Base-by-base conservation (phyloP, 106 monocot species). In the Xerophyta viscosa region DNA sequence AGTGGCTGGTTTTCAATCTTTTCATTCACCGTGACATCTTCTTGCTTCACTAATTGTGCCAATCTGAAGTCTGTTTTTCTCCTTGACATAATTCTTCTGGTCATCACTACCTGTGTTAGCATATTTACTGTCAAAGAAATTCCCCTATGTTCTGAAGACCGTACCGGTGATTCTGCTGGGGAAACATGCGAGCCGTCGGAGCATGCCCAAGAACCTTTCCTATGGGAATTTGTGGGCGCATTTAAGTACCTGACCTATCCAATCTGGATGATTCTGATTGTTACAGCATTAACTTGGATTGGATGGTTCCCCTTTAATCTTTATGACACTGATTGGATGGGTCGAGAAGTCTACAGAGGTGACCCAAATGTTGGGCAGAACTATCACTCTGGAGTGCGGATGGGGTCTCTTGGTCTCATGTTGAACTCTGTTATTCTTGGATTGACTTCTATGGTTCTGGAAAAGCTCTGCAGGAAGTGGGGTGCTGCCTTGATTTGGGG, bases 261-360 rank as follows among this genome's bases (percentile, higher is more conserved):
- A 31, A 64, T 86, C 50, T 86, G 82, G 82, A 89, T 77, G 24
- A 78, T 83, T 65, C 76, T 99, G 29, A 86, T 72, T 64, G 79
- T 82, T 25, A 83, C 79, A 33, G 73, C 72, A 48, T 65, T 99
- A 37, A 75, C 82, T 36, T 99, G 90, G 90, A 64, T 77, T 24
- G 86, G 82, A 37, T 99, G 79, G 90, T 90, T 86, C 67, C 82
- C 90, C 7, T 99, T 99, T 46, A 37, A 71, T 36, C 77, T 82
- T 3, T 90, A 79, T 65, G 86, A 99, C 33, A 99, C 90, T 31
- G 98, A 99, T 70, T 99, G 90, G 90, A 86, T 99, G 81, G 98
- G 98, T 11, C 73, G 86, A 30, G 98, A 99, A 45, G 79, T 99
- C 26, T 99, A 83, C 22, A 68, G 63, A 69, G 90, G 98, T 53